These are phyloP conservation scores for Hortiboletus campestris DNA, from an alignment of 768 basidiomycete species.

Conservation along the genomic window DNA sequence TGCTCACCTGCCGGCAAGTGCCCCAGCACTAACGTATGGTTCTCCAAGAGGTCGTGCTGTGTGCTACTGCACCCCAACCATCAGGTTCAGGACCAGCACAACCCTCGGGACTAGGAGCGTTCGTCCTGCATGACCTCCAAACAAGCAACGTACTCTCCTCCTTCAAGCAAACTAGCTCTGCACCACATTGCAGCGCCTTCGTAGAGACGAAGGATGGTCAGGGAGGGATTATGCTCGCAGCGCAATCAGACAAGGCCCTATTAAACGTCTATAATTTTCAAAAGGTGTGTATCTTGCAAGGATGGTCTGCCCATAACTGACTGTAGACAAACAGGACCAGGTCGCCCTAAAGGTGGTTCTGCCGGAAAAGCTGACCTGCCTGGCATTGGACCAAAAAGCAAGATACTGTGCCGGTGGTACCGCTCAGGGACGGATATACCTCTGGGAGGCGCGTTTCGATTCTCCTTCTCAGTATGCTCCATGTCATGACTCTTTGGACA, in stretches of 20 bases:
- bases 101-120: constrained; percentile 53
- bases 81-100: constrained; percentile 39
- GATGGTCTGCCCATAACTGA: not conserved
- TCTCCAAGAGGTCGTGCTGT: constrained; percentile 68
- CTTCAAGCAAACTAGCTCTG: constrained; percentile 81
- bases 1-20: not conserved
- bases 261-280: constrained; percentile 92
- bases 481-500: constrained; percentile 21
- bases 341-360: constrained; percentile 80
- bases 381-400: constrained; percentile 71
- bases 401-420: constrained; percentile 87
- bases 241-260: constrained; percentile 85
- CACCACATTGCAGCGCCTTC: constrained; percentile 61
- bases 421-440: constrained; percentile 80
- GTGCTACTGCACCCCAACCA: constrained; percentile 49
- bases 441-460: constrained; percentile 83
- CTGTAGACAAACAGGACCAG: constrained; percentile 66
- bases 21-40: constrained; percentile 36
- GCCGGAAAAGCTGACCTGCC: constrained; percentile 84
- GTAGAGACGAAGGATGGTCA: constrained; percentile 66
- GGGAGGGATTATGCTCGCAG: constrained; percentile 83
- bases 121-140: constrained; percentile 80
- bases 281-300: constrained; percentile 53
- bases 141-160: constrained; percentile 74
- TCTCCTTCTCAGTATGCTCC: not conserved